These are phyloP conservation scores for Penicillium brasilianum DNA, from an alignment of 2,329 filamentous ascomycete genomes.

Conservation along the genomic window DNA sequence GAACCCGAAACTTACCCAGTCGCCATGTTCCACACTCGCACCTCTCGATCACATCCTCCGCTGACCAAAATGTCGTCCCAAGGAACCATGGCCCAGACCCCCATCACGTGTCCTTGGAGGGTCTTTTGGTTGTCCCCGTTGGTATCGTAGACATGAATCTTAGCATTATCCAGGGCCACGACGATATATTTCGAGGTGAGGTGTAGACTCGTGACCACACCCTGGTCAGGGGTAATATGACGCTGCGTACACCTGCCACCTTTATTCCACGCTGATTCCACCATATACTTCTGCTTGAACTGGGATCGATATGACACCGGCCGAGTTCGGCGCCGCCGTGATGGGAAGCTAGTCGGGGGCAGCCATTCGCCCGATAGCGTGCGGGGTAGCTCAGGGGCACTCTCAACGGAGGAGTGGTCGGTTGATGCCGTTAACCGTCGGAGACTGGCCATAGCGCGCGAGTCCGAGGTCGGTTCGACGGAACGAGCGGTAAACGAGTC, in stretches of 20 bases:
- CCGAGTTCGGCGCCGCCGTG: conserved; percentile 60
- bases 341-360: conserved; percentile 37
- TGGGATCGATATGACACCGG: conserved; percentile 90
- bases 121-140: conserved; percentile 87
- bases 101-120: conserved; percentile 95
- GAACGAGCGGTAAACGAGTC: conserved; percentile 42
- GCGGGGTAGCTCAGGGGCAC: conserved; percentile 53
- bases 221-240: conserved; percentile 94
- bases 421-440: conserved; percentile 34
- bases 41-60: conserved; percentile 94
- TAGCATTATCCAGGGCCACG: conserved; percentile 94
- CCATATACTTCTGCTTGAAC: conserved; percentile 96
- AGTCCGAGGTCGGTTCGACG: conserved; percentile 28
- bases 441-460: conserved; percentile 28
- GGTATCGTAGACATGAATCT: conserved; percentile 97
- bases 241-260: conserved; percentile 82
- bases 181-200: conserved; percentile 96
- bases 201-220: conserved; percentile 94
- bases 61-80: conserved; percentile 96
- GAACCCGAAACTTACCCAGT: conserved; percentile 69
- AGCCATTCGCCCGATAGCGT: conserved; percentile 41
- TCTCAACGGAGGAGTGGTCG: conserved; percentile 49
- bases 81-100: conserved; percentile 99
- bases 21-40: conserved; percentile 93
- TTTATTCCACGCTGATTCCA: conserved; percentile 94